Evolutionary conservation across 306 rosid genomes (phyloP).

Genomic region (Inga oerstediana): DNA sequence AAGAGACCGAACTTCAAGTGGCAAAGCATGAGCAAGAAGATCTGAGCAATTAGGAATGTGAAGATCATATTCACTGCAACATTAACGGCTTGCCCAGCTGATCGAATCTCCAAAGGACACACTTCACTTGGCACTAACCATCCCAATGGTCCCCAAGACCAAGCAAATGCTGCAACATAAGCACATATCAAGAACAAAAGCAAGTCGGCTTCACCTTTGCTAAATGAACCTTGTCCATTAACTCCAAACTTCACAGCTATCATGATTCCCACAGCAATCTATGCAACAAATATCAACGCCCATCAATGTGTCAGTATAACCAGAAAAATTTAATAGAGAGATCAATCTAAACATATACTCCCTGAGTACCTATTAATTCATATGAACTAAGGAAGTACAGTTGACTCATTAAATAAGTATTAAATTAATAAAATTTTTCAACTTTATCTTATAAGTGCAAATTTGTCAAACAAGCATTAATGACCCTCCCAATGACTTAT

Average conservation of each 20-base stretch:
- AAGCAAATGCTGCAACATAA: conserved; percentile 64
- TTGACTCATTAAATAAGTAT: too few species aligned
- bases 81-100: not conserved
- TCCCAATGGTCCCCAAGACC: conserved; percentile 82
- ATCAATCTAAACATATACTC: too few species aligned
- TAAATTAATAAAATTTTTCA: too few species aligned
- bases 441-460: too few species aligned
- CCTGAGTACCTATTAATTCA: not conserved
- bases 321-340: too few species aligned
- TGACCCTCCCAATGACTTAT: too few species aligned
- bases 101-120: conserved; percentile 55
- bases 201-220: conserved; percentile 29
- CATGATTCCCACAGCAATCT: conserved; percentile 39
- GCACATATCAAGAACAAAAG: conserved; percentile 50
- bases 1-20: not conserved
- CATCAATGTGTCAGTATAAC: not conserved
- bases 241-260: conserved; percentile 45
- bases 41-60: not conserved
- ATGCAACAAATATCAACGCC: not conserved
- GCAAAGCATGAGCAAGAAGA: not conserved
- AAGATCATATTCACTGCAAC: not conserved
- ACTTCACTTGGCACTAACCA: conserved; percentile 74
- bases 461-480: too few species aligned
- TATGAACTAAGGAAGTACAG: too few species aligned
- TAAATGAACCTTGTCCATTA: conserved; percentile 43